Base-by-base conservation (phyloP, 2,329 filamentous ascomycete species). In the Corniculantispora saksenae region DNA sequence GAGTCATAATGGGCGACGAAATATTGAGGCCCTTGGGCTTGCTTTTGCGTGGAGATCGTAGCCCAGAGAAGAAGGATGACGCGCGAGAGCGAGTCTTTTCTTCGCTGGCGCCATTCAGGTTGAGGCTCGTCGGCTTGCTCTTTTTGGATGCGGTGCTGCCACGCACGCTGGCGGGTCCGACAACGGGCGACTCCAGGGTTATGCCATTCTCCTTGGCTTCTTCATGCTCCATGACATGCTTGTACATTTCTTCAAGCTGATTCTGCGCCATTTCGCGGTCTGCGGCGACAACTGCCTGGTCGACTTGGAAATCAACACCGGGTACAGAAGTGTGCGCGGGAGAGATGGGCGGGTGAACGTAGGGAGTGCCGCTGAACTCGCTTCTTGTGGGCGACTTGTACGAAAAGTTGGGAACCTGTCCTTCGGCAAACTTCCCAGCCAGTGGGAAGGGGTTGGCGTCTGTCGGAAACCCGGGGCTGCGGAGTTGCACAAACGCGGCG, bases 211-310 rank as follows among this genome's bases (percentile, higher is more conserved):
- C 80, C 75, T 89, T 89, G 60, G 86, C 86, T 65, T 85, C 86
- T 72, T 97, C 94, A 71, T 97, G 91, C 76, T 93, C 92, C 89
- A 97, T 91, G 68, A 97, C 94, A 70, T 93, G 91, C 67, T 89
- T 93, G 79, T 97, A 98, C 75, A 98, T 88, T 71, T 92, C 88
- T 76, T 97, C 93, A 77, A 97, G 88, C 75, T 97, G 91, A 69
- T 89, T 84, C 76, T 95, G 89, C 68, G 92, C 89, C 80, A 90
- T 89, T 72, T 85, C 83, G 74, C 86, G 87, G 77, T 97, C 92
- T 66, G 86, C 85, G 66, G 90, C 86, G 27, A 97, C 85, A 19
- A 97, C 85, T 66, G 84, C 84, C 66, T 90, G 88, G 75, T 97
- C 93, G 66, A 97, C 91, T 25, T 87, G 88, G 19, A 84, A 84